phyloP scores from a whole-genome alignment of 225 moss, liverwort and hornwort species.

The Rhytidiadelphus loreus region DNA sequence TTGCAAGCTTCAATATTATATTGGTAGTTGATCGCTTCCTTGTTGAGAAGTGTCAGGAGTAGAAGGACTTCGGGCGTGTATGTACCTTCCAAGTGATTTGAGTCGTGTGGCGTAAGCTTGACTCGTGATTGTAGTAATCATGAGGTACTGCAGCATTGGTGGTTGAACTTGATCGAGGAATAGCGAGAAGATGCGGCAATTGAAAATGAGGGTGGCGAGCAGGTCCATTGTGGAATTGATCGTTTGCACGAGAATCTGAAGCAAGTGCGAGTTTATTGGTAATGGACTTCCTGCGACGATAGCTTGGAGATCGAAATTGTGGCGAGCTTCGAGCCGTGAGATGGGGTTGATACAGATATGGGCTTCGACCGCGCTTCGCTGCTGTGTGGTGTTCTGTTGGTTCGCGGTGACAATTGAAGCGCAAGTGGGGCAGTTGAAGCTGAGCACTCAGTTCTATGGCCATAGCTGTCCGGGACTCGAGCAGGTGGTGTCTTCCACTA shows the following conservation, averaged over 20 bases:
- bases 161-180: neutral
- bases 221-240: neutral
- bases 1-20: neutral
- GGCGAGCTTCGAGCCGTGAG: neutral
- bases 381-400: neutral
- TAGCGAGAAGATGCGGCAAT: neutral
- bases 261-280: neutral
- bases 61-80: neutral
- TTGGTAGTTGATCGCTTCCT: neutral
- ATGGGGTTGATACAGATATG: slow-evolving; percentile 2
- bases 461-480: slow-evolving; percentile 27
- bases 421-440: neutral
- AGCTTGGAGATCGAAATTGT: neutral
- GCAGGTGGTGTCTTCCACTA: slow-evolving; percentile 32
- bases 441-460: slow-evolving; percentile 27
- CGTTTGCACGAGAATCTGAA: neutral
- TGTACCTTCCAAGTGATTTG: neutral
- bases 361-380: neutral
- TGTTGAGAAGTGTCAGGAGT: neutral
- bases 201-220: neutral
- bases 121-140: neutral
- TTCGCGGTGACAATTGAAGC: neutral
- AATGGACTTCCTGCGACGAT: neutral
- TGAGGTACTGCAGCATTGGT: neutral
- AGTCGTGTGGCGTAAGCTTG: neutral